Percentiles rank a stretch among this genome's conserved stretches.
These are phyloP conservation scores for Excoecaria agallocha DNA, from an alignment of 345 rosid genomes.

Conservation along the genomic window DNA sequence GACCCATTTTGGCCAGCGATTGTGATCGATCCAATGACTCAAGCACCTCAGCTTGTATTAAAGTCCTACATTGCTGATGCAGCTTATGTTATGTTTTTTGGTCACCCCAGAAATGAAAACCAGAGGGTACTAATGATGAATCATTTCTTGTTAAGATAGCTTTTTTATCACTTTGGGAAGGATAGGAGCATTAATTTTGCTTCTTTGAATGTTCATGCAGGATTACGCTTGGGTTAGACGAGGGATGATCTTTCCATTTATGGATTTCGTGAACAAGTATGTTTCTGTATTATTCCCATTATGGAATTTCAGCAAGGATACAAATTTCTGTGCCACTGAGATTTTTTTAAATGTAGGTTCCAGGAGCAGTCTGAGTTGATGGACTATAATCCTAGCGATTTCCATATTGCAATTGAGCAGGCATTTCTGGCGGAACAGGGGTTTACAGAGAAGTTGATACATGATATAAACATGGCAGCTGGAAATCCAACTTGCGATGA, in stretches of 20 bases:
- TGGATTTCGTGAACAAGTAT: too few relatives aligned
- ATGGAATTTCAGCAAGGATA: not conserved
- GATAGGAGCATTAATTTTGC: conserved; percentile 25
- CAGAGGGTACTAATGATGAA: conserved; percentile 56
- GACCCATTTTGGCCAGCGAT: too few relatives aligned
- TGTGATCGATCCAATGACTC: too few relatives aligned
- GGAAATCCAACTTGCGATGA: too few relatives aligned
- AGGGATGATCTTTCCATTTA: conserved; percentile 88
- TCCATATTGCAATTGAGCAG: conserved; percentile 85
- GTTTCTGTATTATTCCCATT: conserved; percentile 19
- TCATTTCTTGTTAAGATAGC: conserved; percentile 14
- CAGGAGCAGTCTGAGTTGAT: conserved; percentile 72
- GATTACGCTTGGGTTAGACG: conserved; percentile 88
- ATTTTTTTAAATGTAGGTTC: conserved; percentile 50
- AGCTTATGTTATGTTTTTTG: too few relatives aligned
- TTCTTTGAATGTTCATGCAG: conserved; percentile 43
- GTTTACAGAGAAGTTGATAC: too few relatives aligned
- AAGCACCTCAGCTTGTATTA: too few relatives aligned
- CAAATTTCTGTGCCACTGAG: conserved; percentile 20
- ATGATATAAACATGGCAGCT: too few relatives aligned
- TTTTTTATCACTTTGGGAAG: conserved; percentile 13
- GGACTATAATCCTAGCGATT: conserved; percentile 53
- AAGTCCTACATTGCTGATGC: too few relatives aligned
- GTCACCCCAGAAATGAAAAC: conserved; percentile 68
- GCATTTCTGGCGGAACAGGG: conserved; percentile 95